These are phyloP conservation scores for Chaetothyriales sp. DNA, from an alignment of 2,329 filamentous ascomycete genomes.

Conservation along the genomic window DNA sequence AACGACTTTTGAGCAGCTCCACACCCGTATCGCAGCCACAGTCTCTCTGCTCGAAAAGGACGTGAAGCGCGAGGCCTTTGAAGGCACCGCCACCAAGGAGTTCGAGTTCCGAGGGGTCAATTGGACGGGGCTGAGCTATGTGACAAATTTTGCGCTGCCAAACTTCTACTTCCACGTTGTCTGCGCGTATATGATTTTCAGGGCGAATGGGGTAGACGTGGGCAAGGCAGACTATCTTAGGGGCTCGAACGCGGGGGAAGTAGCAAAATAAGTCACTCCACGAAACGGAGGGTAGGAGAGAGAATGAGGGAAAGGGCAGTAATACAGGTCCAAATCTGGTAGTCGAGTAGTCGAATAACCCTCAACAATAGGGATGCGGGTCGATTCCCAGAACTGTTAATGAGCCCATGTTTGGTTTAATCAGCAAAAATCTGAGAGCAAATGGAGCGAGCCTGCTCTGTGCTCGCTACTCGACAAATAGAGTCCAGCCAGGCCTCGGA, in stretches of 20 bases:
- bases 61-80: constrained; percentile 30
- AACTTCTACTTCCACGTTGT: constrained; percentile 53
- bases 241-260: neutral
- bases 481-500: too few relatives aligned
- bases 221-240: constrained; percentile 47
- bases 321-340: neutral
- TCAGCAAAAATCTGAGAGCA: neutral
- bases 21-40: constrained; percentile 35
- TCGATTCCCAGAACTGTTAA: neutral
- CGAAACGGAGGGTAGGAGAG: too few relatives aligned
- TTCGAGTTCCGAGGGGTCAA: constrained; percentile 28
- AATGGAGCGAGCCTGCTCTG: neutral
- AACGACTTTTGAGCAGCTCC: constrained; percentile 37
- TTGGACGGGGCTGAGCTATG: constrained; percentile 34
- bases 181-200: constrained; percentile 47
- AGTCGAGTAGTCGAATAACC: neutral
- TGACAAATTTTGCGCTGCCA: constrained; percentile 38
- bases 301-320: too few relatives aligned
- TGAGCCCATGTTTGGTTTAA: neutral
- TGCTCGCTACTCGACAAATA: neutral
- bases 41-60: constrained; percentile 32
- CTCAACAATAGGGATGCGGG: too few relatives aligned
- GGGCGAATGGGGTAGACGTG: constrained; percentile 47
- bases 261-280: neutral
- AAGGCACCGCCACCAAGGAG: constrained; percentile 30